These are phyloP conservation scores for Ophiostoma triangulosporum DNA, from an alignment of 2,329 filamentous ascomycete species.

Conservation along the genomic window DNA sequence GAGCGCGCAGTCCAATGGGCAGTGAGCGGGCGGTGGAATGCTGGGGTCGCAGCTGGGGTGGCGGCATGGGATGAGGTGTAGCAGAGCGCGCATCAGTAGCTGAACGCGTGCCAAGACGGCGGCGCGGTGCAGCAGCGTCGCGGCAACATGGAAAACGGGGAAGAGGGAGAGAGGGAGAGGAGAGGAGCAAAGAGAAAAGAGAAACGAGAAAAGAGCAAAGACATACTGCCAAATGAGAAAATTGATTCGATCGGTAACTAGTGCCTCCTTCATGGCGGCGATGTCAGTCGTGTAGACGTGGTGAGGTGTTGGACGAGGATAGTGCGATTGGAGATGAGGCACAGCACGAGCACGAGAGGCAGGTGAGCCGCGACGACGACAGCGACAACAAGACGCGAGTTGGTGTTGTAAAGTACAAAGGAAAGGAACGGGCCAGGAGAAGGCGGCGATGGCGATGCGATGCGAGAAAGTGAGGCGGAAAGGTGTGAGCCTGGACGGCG, in stretches of 20 bases:
- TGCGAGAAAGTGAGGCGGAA: not conserved
- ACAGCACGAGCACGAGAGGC: not conserved
- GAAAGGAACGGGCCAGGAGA: not conserved
- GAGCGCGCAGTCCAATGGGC: not conserved
- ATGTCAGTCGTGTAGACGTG: no score
- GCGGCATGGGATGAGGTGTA: not conserved
- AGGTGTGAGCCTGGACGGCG: not conserved
- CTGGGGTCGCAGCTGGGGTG: not conserved
- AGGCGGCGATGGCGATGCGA: not conserved
- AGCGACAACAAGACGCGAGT: not conserved
- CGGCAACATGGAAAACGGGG: not conserved
- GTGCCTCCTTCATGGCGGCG: conserved; percentile 43
- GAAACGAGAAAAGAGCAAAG: conserved; percentile 14
- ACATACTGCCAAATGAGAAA: conserved; percentile 59
- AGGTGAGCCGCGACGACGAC: not conserved
- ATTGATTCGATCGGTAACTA: conserved; percentile 55
- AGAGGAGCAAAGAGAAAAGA: conserved; percentile 4
- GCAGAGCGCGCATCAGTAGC: not conserved
- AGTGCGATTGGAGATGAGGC: not conserved
- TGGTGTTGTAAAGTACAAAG: no score
- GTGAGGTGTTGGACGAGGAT: no score
- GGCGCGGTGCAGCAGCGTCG: not conserved
- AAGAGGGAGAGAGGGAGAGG: conserved; percentile 6
- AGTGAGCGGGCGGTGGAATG: not conserved
- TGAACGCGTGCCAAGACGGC: not conserved